These are phyloP conservation scores for Sicyos edulis DNA, from an alignment of 306 rosid genomes.

Conservation along the genomic window DNA sequence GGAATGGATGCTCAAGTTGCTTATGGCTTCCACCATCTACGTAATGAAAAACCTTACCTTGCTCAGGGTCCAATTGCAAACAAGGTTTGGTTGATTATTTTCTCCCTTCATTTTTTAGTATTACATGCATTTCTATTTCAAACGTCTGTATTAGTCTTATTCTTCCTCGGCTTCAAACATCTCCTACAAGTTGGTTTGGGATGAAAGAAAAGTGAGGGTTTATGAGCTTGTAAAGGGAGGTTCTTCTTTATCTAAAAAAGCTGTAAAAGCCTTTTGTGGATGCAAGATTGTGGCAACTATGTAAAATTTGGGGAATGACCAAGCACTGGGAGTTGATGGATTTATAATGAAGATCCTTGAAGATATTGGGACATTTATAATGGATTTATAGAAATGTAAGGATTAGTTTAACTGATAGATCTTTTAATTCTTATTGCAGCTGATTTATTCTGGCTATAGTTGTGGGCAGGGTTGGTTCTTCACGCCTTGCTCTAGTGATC, in stretches of 20 bases:
- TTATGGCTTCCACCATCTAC: slow-evolving; percentile 89
- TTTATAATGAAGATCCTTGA: background rate
- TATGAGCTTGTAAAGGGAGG: background rate
- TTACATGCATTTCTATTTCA: background rate
- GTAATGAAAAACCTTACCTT: slow-evolving; percentile 84
- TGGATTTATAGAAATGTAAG: slow-evolving; percentile 11
- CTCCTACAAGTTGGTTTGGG: background rate
- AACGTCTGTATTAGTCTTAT: background rate
- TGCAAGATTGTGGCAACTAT: background rate
- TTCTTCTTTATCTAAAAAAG: background rate
- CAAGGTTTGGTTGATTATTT: slow-evolving; percentile 46
- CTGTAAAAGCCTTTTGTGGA: background rate
- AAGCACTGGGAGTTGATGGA: background rate
- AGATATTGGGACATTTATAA: background rate
- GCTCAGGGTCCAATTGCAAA: slow-evolving; percentile 89
- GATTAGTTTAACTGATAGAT: slow-evolving; percentile 3
- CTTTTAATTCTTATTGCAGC: slow-evolving; percentile 32
- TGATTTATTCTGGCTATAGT: slow-evolving; percentile 78
- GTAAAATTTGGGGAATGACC: background rate
- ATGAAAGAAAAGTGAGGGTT: background rate
- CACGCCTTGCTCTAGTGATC: slow-evolving; percentile 83
- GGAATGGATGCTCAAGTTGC: slow-evolving; percentile 99
- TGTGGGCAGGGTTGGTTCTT: slow-evolving; percentile 98
- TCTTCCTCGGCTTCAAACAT: background rate
- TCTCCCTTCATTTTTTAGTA: background rate